phyloP scores from a whole-genome alignment of 164 flowering plant genomes.

The Sextonia rubra region DNA sequence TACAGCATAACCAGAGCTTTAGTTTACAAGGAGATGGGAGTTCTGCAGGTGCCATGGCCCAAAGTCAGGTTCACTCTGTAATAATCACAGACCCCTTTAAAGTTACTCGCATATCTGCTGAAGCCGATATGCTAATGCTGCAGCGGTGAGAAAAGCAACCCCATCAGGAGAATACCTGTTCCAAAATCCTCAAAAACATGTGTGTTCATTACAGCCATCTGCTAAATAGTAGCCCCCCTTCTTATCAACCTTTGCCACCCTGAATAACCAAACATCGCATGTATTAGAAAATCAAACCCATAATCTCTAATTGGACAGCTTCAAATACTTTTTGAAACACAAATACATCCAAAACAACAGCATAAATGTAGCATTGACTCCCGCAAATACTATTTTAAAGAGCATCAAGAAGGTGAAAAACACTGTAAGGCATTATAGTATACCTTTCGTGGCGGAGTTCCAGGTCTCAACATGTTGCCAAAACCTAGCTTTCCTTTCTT shows the following conservation, averaged over 20 bases:
- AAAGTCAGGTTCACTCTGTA: background rate
- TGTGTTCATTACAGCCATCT: background rate
- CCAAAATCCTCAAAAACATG: background rate
- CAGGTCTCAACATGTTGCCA: slow-evolving; percentile 37
- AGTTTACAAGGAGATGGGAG: background rate
- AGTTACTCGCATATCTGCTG: background rate
- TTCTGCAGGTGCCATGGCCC: background rate
- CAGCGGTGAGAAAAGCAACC: background rate
- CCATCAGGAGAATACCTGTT: background rate
- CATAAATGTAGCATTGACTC: too few relatives aligned
- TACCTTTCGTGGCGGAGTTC: slow-evolving; percentile 56
- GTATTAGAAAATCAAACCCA: too few relatives aligned
- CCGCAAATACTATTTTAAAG: too few relatives aligned
- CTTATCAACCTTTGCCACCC: background rate
- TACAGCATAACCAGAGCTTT: background rate
- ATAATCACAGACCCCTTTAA: background rate
- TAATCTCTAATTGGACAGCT: background rate
- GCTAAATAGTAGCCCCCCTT: background rate
- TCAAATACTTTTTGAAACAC: background rate
- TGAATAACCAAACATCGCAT: background rate
- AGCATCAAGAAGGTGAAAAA: too few relatives aligned
- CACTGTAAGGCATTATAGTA: background rate
- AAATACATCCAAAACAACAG: too few relatives aligned
- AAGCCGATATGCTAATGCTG: too few relatives aligned
- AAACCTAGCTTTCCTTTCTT: slow-evolving; percentile 45